These are phyloP conservation scores for Trichoderma cornu-damae DNA, from an alignment of 2,329 filamentous ascomycete genomes.

Conservation along the genomic window DNA sequence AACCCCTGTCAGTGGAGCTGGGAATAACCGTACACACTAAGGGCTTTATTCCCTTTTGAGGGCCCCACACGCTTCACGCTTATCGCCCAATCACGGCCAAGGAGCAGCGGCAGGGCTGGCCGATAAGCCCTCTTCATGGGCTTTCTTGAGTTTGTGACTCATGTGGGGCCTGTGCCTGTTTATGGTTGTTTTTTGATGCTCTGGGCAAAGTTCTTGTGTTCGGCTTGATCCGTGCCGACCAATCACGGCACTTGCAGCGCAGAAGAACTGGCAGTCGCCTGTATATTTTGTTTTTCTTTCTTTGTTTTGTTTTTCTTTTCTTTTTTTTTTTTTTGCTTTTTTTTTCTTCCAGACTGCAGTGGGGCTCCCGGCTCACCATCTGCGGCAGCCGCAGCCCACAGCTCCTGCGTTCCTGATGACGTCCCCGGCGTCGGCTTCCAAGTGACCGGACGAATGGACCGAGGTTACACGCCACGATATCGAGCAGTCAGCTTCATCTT, in stretches of 20 bases:
- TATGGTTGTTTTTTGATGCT: neutral
- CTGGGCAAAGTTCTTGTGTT: neutral
- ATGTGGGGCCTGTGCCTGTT: neutral
- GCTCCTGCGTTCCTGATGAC: constrained; percentile 8
- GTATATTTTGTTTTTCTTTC: too few species aligned
- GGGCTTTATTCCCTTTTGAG: neutral
- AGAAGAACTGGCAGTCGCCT: too few species aligned
- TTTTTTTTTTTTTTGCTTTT: neutral
- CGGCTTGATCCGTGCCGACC: constrained; percentile 10
- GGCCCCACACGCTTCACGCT: neutral
- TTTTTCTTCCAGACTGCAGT: neutral
- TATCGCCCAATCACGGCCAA: neutral
- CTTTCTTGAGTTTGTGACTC: neutral
- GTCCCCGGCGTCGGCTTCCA: constrained; percentile 1
- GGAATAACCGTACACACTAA: neutral
- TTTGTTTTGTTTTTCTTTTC: neutral
- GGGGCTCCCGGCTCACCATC: neutral
- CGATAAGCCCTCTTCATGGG: constrained; percentile 5
- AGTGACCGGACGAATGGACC: constrained; percentile 14
- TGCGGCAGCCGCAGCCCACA: neutral
- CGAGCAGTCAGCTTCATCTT: neutral
- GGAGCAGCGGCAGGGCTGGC: neutral
- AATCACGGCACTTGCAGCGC: neutral
- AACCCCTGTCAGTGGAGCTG: neutral
- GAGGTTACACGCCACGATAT: constrained; percentile 3